These are phyloP conservation scores for Suillus luteus DNA, from an alignment of 768 basidiomycete species.

Conservation along the genomic window DNA sequence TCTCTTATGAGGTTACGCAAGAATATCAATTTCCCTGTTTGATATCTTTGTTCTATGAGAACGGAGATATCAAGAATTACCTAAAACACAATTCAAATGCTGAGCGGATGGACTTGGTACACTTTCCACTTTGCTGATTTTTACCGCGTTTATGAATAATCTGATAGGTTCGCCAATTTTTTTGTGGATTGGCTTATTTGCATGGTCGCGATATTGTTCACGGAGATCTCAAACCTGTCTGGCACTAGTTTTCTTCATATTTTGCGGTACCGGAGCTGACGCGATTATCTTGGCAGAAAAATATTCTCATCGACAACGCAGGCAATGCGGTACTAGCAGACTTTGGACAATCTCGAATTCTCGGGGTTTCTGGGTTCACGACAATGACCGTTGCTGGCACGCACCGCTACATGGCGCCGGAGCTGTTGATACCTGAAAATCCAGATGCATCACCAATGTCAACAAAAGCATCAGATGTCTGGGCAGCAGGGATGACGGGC, in stretches of 20 bases:
- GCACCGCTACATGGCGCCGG: conserved; percentile 51
- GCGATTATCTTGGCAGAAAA: not conserved
- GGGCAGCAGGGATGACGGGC: conserved; percentile 41
- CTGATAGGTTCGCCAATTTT: conserved; percentile 52
- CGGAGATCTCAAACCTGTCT: conserved; percentile 62
- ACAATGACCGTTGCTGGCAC: conserved; percentile 35
- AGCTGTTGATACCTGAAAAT: conserved; percentile 39
- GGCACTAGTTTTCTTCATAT: conserved; percentile 18
- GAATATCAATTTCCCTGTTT: conserved; percentile 31
- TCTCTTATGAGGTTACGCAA: conserved; percentile 22
- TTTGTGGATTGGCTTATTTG: conserved; percentile 57
- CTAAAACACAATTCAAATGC: conserved; percentile 40
- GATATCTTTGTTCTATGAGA: conserved; percentile 65
- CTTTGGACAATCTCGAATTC: conserved; percentile 47
- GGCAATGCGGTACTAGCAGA: conserved; percentile 6
- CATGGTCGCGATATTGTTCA: conserved; percentile 59
- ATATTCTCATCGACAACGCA: conserved; percentile 3
- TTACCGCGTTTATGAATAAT: not conserved
- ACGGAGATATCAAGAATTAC: conserved; percentile 56
- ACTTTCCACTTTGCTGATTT: conserved; percentile 15
- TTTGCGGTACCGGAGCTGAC: not conserved
- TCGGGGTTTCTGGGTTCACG: conserved; percentile 48
- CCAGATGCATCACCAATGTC: conserved; percentile 18
- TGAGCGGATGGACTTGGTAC: conserved; percentile 50
- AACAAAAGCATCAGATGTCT: conserved; percentile 35